phyloP scores from a whole-genome alignment of 352 stramenopile genomes.

The Phytophthora multivora region DNA sequence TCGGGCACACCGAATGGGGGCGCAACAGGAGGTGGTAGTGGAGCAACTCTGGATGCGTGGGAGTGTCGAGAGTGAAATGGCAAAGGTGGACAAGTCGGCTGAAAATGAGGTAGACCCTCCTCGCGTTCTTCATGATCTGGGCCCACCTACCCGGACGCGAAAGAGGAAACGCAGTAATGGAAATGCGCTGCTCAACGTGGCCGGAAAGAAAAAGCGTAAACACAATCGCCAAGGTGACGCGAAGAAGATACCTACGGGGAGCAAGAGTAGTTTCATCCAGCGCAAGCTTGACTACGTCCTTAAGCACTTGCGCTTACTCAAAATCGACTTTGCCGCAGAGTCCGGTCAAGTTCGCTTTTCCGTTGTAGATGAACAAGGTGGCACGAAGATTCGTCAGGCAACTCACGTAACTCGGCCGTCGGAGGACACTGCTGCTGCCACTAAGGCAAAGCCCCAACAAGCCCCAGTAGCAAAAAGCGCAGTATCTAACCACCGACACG shows the following conservation, averaged over 20 bases:
- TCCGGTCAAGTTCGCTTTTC: constrained; percentile 38
- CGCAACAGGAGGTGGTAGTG: constrained; percentile 87
- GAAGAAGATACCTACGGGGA: constrained; percentile 22
- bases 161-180: constrained; percentile 17
- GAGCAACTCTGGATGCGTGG: constrained; percentile 88
- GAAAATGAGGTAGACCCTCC: constrained; percentile 2
- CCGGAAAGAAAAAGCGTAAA: constrained; percentile 31
- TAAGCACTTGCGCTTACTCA: constrained; percentile 39
- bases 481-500: not conserved
- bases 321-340: constrained; percentile 22
- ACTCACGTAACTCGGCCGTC: constrained; percentile 9
- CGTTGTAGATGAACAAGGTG: constrained; percentile 35
- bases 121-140: constrained; percentile 10
- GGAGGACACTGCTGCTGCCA: not conserved
- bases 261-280: constrained; percentile 38
- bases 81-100: constrained; percentile 42
- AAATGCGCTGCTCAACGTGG: constrained; percentile 21
- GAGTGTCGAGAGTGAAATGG: constrained; percentile 76
- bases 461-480: not conserved
- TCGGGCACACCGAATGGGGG: constrained; percentile 94
- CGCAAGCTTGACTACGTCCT: constrained; percentile 45
- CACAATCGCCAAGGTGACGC: constrained; percentile 5
- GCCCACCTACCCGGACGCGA: constrained; percentile 10
- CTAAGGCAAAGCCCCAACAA: not conserved
- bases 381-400: constrained; percentile 27